phyloP scores from a whole-genome alignment of 1,139 yeast genomes.

The Zhuliangozyma blackwelliae region DNA sequence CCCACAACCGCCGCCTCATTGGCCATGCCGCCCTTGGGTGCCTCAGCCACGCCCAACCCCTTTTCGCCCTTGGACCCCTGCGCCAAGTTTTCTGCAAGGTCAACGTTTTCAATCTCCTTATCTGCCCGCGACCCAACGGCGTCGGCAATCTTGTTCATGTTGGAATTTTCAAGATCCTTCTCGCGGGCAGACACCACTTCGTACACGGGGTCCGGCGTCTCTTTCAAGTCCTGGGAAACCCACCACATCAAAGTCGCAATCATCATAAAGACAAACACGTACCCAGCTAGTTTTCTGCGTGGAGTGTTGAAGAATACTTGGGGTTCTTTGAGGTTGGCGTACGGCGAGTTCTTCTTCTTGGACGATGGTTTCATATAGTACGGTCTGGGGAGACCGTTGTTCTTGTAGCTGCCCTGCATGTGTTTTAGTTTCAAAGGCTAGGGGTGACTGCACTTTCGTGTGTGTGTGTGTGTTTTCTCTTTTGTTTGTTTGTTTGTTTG shows the following conservation, averaged over 20 bases:
- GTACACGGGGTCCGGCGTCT: slow-evolving; percentile 23
- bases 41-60: slow-evolving; percentile 41
- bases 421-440: not conserved
- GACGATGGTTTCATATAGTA: slow-evolving; percentile 44
- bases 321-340: slow-evolving; percentile 27
- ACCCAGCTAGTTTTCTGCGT: slow-evolving; percentile 37
- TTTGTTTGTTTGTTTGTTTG: not conserved
- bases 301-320: slow-evolving; percentile 32
- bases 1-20: slow-evolving; percentile 47
- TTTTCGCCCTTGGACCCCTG: slow-evolving; percentile 41
- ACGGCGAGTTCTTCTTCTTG: slow-evolving; percentile 33
- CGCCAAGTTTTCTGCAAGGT: slow-evolving; percentile 40
- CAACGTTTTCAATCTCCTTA: slow-evolving; percentile 15
- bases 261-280: slow-evolving; percentile 30
- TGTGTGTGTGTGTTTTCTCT: not conserved
- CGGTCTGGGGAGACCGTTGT: slow-evolving; percentile 45
- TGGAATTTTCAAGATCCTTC: slow-evolving; percentile 6
- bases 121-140: slow-evolving; percentile 12
- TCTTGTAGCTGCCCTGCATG: slow-evolving; percentile 46
- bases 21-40: slow-evolving; percentile 50
- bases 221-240: slow-evolving; percentile 35
- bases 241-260: slow-evolving; percentile 35
- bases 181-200: slow-evolving; percentile 22
- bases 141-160: slow-evolving; percentile 10
- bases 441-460: not conserved